phyloP scores from a whole-genome alignment of 768 basidiomycete genomes.

The Clitopilus hobsonii region DNA sequence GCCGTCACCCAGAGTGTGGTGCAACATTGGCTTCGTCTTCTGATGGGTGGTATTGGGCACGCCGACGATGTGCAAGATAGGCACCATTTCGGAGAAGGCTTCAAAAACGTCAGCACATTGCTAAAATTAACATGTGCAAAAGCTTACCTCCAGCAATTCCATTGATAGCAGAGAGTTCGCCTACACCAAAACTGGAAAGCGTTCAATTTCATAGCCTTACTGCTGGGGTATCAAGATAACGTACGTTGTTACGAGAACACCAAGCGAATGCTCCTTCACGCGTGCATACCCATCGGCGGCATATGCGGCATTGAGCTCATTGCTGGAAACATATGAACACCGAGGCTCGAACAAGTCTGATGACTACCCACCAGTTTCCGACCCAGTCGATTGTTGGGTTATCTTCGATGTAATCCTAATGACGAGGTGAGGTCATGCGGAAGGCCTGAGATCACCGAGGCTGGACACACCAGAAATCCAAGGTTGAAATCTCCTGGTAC shows the following conservation, averaged over 20 bases:
- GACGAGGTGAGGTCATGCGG: background rate
- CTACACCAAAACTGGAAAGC: slow-evolving; percentile 75
- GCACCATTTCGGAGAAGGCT: slow-evolving; percentile 88
- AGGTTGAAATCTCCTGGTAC: slow-evolving; percentile 88
- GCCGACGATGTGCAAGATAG: slow-evolving; percentile 85
- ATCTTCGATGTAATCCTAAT: slow-evolving; percentile 81
- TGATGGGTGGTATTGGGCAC: slow-evolving; percentile 74
- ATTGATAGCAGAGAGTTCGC: slow-evolving; percentile 84
- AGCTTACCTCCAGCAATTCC: slow-evolving; percentile 69
- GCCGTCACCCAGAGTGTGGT: slow-evolving; percentile 87
- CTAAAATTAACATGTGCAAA: background rate
- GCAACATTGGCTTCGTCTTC: slow-evolving; percentile 67
- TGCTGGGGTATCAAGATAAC: slow-evolving; percentile 6
- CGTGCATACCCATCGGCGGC: slow-evolving; percentile 93
- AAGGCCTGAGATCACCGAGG: background rate
- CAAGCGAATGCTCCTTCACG: slow-evolving; percentile 69
- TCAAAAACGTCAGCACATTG: background rate
- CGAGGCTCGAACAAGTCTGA: background rate
- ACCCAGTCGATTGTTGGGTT: slow-evolving; percentile 78
- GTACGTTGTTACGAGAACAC: slow-evolving; percentile 78
- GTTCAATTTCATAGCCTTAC: slow-evolving; percentile 2
- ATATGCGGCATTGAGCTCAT: slow-evolving; percentile 84
- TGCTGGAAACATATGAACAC: slow-evolving; percentile 37
- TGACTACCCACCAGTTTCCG: slow-evolving; percentile 65
- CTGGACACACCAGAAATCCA: slow-evolving; percentile 49